Base-by-base conservation (phyloP, 2,329 filamentous ascomycete genomes). In the Polychaeton citri region DNA sequence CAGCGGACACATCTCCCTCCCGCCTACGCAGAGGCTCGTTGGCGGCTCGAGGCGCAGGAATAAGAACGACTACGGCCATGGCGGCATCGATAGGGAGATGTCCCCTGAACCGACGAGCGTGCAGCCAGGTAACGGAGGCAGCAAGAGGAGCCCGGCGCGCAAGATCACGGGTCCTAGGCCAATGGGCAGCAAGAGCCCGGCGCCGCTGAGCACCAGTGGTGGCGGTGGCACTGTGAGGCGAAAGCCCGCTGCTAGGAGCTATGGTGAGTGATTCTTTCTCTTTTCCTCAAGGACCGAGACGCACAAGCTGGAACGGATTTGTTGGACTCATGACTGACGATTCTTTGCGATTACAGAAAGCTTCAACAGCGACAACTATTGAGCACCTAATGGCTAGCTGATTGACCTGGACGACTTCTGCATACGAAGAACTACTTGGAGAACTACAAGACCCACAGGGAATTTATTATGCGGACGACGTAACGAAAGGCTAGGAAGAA, bases 121-220 rank as follows among this genome's bases (percentile, higher is more conserved):
- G 12, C 47, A 46, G 6, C 50, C 50, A 3, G 24, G 24, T 28
- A 12, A 10, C 24, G 24, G 24, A 5, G 15, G 15, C 12, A 15
- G 15, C 12, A 12, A 12, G 12, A 28, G 24, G 24, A 28, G 24
- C 7, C 55, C 58, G 5, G 50, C 53, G 43, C 57, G 63, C 40
- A 65, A 65, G 44, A 64, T 66, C 42, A 67, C 64, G 0, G 65
- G 65, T 1, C 65, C 65, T 0, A 46, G 65, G n/a, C 63, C 64
- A 2, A 68, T 68, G 64, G 60, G 60, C 6, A 55, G 54, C 35
- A 53, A 56, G 34, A 59, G 55, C 34, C 42, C 46, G 8, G 40
- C 36, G n/a, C 38, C 39, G n/a, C 12, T 10, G 12, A 32, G 32
- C 21, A 24, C 39, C 9, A 30, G 18, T 17, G 33, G 17, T 37